Percentiles rank a stretch among this genome's conserved stretches.
Conservation (phyloP, 805 yeast genomes). For the Saccharomycopsis selenospora region DNA sequence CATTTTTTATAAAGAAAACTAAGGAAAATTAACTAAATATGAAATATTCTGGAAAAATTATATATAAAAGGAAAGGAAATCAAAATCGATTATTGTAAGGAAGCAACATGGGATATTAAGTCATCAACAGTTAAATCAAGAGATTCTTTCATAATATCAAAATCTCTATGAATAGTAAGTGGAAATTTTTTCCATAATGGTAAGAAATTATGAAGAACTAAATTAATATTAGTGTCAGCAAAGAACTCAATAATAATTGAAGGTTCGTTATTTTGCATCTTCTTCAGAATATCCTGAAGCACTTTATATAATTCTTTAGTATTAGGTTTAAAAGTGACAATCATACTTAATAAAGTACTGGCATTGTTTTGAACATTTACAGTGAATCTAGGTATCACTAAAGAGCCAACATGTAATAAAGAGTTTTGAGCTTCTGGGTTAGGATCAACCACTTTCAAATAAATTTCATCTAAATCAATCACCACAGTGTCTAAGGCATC, state of each 20-base stretch:
- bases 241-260: conserved; percentile 6
- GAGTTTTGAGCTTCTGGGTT: not conserved
- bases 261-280: conserved; percentile 12
- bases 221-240: conserved; percentile 2
- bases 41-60: too few species aligned
- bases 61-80: too few species aligned
- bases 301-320: conserved; percentile 9
- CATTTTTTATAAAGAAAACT: too few species aligned
- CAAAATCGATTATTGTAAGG: too few species aligned
- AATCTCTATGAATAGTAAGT: not conserved
- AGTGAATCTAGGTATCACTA: conserved; percentile 10
- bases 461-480: conserved; percentile 5
- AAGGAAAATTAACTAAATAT: too few species aligned
- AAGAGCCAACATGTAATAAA: conserved; percentile 9
- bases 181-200: conserved; percentile 14
- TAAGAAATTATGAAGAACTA: conserved; percentile 8
- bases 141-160: conserved; percentile 11
- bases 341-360: conserved; percentile 5
- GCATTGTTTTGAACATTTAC: conserved; percentile 6
- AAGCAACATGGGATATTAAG: too few species aligned
- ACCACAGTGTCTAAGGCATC: conserved; percentile 7
- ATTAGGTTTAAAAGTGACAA: conserved; percentile 13
- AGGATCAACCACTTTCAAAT: conserved; percentile 1
- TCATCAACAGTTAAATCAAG: too few species aligned
- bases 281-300: conserved; percentile 13